Evolutionary conservation across 2,329 filamentous ascomycete species (phyloP), one percentile per base, ranked within the genome.

Genomic region (Dissoconium aciculare): DNA sequence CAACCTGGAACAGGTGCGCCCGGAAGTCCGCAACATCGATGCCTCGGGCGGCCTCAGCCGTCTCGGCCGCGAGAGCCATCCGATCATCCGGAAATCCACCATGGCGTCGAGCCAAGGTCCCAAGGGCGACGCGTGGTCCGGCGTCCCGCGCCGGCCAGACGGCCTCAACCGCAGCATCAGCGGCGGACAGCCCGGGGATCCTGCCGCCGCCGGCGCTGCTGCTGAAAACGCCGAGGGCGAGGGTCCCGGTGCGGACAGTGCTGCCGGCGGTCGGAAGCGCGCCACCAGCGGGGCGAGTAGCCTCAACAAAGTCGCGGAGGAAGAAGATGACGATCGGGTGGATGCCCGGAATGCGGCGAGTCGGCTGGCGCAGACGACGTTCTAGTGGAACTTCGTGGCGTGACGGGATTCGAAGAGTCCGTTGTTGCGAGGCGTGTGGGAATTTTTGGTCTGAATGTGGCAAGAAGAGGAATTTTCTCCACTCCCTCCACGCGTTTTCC

Each of bases 101-200:
- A 59, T 94, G 42, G 80, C 81, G 11, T 80, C 81, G 27, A 89
- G 80, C 47, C 89, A 98, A 58, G 89, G 89, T 0, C 87, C 89
- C 29, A 92, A 92, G 60, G 89, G 89, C n/a, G 89, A 98, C 55
- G 78, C 89, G 11, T 98, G 89, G 89, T 93, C 83, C 47, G 89
- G 89, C 35, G 84, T 94, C 15, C 82, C 85, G 19, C 71, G 89
- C 38, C 71, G 81, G 33, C 74, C 76, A 16, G 82, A 92, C 45
- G 76, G 74, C n/a, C 58, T 83, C 33, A 78, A 70, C 49, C 69
- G 84, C 45, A 85, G 76, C 51, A 67, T 85, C 41, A 83, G 78
- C 33, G 74, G 78, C 28, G 19, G 19, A n/a, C 8, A n/a, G 8
- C 8, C 8, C 8, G 19, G 19, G 19, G 69, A 75, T 40, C 62